Evolutionary conservation across 805 yeast species (phyloP), one percentile per base, ranked within the genome.

Genomic region (Teunomyces cretensis): DNA sequence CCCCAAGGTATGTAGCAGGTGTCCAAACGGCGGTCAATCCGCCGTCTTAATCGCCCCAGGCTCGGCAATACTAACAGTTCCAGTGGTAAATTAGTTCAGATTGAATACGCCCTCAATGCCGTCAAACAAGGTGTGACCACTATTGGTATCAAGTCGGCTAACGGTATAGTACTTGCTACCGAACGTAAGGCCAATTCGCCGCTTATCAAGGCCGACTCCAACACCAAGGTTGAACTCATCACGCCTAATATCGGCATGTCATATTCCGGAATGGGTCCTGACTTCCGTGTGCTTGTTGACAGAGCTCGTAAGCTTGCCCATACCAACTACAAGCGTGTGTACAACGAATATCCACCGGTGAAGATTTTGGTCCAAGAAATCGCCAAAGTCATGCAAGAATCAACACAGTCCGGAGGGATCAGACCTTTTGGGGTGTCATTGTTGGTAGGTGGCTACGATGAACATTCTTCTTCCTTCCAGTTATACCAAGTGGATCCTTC

Each of bases 231-330:
- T 31, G 85, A 88, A 40, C 68, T 80, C 49, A 80, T 94, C 58
- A 90, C 99, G 4, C 98, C 99, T 30, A 90, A 94, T 63, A 87
- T 92, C 56, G 99, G 97, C 46, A 89, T 94, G 78, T 91, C 96
- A 3, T 94, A 94, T 68, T 79, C 96, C 6, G 99, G 99, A 14
- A 91, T 94, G 98, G 98, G 98, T 19, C 99, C 99, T 16, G 99
- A 94, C 66, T 94, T 87, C 73, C 79, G 99, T 53, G 96, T 94
- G 12, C 78, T 94, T 28, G 89, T 91, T 41, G 98, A 94, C 70
- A 86, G 86, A 65, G 89, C 98, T 9, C 82, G 99, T 58, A 91
- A 89, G 67, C 83, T 87, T 48, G 88, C 97, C 36, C 98, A 94
- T 65, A 84, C 97, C 16, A 80, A 86, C 60, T 94, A 94, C 70